These are phyloP conservation scores for Sphagnum tenellum DNA, from an alignment of 225 moss, liverwort and hornwort species.

Conservation along the genomic window DNA sequence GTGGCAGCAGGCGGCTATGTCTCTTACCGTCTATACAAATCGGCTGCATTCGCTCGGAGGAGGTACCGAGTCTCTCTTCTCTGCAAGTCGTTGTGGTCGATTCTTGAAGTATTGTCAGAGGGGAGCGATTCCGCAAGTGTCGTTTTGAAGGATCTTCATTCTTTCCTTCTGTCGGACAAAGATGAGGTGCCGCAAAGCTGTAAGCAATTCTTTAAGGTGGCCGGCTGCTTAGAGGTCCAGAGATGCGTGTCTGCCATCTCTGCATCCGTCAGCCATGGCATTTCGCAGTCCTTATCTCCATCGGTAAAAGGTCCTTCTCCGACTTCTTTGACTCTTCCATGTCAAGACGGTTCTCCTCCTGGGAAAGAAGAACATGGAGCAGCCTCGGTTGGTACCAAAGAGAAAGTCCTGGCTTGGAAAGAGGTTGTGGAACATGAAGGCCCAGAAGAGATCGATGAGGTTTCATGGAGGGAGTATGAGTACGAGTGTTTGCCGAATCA, in stretches of 20 bases:
- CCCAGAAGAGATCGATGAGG: no score
- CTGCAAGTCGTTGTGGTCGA: slow-evolving; percentile 53
- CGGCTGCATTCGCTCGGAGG: slow-evolving; percentile 30
- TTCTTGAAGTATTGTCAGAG: slow-evolving; percentile 60
- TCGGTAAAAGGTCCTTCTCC: slow-evolving; percentile 11
- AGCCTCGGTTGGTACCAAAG: no score
- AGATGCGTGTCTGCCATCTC: slow-evolving; percentile 39
- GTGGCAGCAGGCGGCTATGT: slow-evolving; percentile 70
- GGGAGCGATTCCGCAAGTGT: slow-evolving; percentile 55
- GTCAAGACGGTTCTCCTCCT: slow-evolving; percentile 5
- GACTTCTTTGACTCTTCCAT: slow-evolving; percentile 2
- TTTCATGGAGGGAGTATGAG: no score
- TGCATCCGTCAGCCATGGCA: slow-evolving; percentile 60
- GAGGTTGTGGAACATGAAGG: no score
- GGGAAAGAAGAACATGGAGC: no score
- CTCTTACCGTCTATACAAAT: slow-evolving; percentile 58
- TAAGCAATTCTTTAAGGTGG: slow-evolving; percentile 70
- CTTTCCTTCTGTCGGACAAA: slow-evolving; percentile 57
- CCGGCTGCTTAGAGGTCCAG: slow-evolving; percentile 56
- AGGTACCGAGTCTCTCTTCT: slow-evolving; percentile 48
- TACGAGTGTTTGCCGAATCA: no score
- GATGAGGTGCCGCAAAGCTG: slow-evolving; percentile 71
- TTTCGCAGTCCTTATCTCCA: slow-evolving; percentile 27
- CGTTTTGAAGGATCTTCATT: slow-evolving; percentile 52
- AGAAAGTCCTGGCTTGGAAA: no score